Conservation (phyloP, 179 eudicot genomes). For the Beta lomatogona region DNA sequence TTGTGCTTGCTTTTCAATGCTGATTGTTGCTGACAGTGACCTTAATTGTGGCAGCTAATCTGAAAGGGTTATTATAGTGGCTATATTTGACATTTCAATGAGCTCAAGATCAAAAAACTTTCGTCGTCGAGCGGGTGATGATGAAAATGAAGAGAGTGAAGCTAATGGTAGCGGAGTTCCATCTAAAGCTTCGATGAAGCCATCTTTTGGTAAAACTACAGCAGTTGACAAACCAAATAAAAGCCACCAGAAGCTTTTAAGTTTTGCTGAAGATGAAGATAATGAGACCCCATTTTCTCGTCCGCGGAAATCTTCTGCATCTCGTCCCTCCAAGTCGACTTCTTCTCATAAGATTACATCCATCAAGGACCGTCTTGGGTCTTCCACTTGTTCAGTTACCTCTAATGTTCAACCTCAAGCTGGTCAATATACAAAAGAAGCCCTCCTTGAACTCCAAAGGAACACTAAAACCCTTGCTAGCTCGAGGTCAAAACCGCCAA, state of each 20-base stretch:
- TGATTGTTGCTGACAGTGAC: background rate
- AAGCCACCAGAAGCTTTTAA: conserved; percentile 61
- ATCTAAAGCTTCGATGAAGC: conserved; percentile 27
- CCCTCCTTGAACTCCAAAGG: conserved; percentile 80
- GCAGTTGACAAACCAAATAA: conserved; percentile 50
- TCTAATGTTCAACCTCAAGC: conserved; percentile 82
- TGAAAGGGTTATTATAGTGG: background rate
- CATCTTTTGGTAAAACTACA: conserved; percentile 29
- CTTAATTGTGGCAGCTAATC: background rate
- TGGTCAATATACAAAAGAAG: conserved; percentile 84
- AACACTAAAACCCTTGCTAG: conserved; percentile 68
- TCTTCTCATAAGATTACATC: conserved; percentile 58
- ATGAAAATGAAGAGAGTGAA: conserved; percentile 47
- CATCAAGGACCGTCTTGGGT: conserved; percentile 50
- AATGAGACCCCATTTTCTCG: conserved; percentile 48
- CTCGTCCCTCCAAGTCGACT: conserved; percentile 43
- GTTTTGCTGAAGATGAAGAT: conserved; percentile 87
- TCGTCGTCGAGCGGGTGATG: conserved; percentile 77
- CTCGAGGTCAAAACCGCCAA: conserved; percentile 33
- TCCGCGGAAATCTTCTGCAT: conserved; percentile 38
- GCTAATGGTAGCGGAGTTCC: conserved; percentile 21
- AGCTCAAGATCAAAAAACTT: conserved; percentile 63
- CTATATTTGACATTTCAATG: conserved; percentile 25
- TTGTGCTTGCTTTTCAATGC: background rate
- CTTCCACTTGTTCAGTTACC: conserved; percentile 36